Evolutionary conservation across 2,329 filamentous ascomycete genomes (phyloP).

Genomic region (Ascosphaera apis): DNA sequence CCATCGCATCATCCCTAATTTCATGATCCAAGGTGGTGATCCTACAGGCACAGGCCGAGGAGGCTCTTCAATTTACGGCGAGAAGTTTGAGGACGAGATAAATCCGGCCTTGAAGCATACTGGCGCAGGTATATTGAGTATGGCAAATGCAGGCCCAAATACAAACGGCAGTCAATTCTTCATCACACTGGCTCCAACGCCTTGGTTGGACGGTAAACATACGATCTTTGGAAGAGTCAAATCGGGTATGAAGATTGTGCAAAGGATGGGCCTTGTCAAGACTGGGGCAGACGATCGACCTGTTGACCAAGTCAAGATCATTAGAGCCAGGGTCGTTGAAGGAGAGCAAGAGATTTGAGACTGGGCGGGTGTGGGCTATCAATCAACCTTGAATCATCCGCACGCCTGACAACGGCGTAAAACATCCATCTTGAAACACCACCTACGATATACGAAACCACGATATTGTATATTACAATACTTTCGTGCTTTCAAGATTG

Average conservation of each 20-base stretch:
- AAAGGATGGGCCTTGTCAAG: slow-evolving; percentile 70
- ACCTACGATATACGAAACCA: no score
- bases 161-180: slow-evolving; percentile 96
- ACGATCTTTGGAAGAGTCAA: slow-evolving; percentile 89
- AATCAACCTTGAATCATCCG: no score
- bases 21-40: slow-evolving; percentile 93
- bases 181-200: slow-evolving; percentile 77
- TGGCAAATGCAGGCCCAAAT: slow-evolving; percentile 86
- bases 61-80: slow-evolving; percentile 72
- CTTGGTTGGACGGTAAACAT: slow-evolving; percentile 93
- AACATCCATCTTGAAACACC: no score
- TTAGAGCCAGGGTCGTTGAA: slow-evolving; percentile 47
- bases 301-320: slow-evolving; percentile 57
- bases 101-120: slow-evolving; percentile 59
- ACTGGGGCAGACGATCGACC: slow-evolving; percentile 65
- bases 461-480: no score
- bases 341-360: no score
- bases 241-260: slow-evolving; percentile 58
- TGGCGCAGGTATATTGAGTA: slow-evolving; percentile 76
- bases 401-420: no score
- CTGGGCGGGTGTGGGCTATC: no score
- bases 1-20: slow-evolving; percentile 85
- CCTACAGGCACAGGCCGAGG: slow-evolving; percentile 84
- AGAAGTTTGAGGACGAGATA: slow-evolving; percentile 89
- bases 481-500: no score